phyloP scores from a whole-genome alignment of 257 asterid genomes.

The Dorcoceras hygrometricum region DNA sequence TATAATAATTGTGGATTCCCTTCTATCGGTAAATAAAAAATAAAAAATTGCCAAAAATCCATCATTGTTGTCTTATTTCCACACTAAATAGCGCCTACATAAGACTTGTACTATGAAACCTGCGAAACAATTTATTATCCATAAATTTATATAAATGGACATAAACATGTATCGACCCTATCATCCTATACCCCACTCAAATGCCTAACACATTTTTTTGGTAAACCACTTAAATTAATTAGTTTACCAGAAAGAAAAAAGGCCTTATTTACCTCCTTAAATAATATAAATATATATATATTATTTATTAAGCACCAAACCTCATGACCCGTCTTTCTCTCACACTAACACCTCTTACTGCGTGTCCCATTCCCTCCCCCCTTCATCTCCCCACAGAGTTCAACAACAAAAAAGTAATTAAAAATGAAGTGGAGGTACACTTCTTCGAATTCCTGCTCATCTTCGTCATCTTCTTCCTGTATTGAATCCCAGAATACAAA shows the following conservation, averaged over 20 bases:
- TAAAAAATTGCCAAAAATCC: too few species aligned
- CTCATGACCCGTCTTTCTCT: neutral
- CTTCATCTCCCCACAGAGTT: too few species aligned
- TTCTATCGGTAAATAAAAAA: too few species aligned
- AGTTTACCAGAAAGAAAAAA: neutral
- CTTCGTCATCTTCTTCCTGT: constrained; percentile 70
- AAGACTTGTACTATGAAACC: too few species aligned
- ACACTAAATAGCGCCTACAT: too few species aligned
- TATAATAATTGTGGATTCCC: too few species aligned
- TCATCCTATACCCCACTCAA: neutral
- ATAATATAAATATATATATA: too few species aligned
- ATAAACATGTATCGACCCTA: neutral
- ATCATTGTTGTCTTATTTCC: too few species aligned
- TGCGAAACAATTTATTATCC: too few species aligned
- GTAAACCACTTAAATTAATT: neutral
- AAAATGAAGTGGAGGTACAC: constrained; percentile 45
- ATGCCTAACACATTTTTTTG: neutral
- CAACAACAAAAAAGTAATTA: neutral
- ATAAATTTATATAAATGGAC: too few species aligned
- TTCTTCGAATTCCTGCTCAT: constrained; percentile 34
- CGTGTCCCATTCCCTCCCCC: neutral
- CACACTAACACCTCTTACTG: neutral
- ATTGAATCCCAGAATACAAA: constrained; percentile 32
- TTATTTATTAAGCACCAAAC: neutral
- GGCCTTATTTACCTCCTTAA: neutral